Evolutionary conservation across 495 filamentous ascomycete genomes (phyloP).

Genomic region (Aspergillus cavernicola): DNA sequence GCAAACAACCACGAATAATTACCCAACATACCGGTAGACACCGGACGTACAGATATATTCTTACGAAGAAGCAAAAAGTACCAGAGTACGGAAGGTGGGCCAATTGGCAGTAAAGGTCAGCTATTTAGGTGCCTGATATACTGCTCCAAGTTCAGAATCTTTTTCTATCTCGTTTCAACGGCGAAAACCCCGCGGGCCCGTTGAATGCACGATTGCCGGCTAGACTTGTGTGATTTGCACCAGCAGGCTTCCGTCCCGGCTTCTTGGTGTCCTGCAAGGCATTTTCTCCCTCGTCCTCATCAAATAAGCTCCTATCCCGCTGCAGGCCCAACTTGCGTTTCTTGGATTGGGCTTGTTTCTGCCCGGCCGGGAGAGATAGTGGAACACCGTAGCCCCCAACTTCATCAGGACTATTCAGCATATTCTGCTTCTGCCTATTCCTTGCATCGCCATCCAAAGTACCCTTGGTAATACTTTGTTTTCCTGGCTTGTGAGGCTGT

Average conservation of each 20-base stretch:
- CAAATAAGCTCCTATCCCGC: slow-evolving; percentile 65
- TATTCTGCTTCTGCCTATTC: background rate
- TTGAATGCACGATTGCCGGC: slow-evolving; percentile 24
- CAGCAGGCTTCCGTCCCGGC: slow-evolving; percentile 29
- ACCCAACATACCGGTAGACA: too few species aligned
- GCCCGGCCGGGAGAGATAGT: slow-evolving; percentile 15
- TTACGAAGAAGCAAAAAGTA: too few species aligned
- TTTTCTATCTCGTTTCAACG: slow-evolving; percentile 75
- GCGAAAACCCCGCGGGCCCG: slow-evolving; percentile 60
- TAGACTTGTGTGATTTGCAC: slow-evolving; percentile 17
- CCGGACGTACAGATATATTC: too few species aligned
- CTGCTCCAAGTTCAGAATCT: slow-evolving; percentile 19
- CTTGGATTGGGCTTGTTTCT: slow-evolving; percentile 59
- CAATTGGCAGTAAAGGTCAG: too few species aligned
- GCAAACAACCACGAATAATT: too few species aligned
- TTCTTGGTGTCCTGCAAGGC: slow-evolving; percentile 26
- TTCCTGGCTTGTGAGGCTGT: background rate
- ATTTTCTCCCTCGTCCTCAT: slow-evolving; percentile 66
- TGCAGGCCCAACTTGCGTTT: slow-evolving; percentile 68
- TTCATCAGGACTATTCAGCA: slow-evolving; percentile 3
- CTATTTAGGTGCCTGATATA: too few species aligned
- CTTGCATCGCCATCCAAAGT: background rate
- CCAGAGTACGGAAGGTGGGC: too few species aligned
- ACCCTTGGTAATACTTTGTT: background rate
- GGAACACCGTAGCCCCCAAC: background rate